Base-by-base conservation (phyloP, 2,329 filamentous ascomycete genomes). In the Coleophoma crateriformis region DNA sequence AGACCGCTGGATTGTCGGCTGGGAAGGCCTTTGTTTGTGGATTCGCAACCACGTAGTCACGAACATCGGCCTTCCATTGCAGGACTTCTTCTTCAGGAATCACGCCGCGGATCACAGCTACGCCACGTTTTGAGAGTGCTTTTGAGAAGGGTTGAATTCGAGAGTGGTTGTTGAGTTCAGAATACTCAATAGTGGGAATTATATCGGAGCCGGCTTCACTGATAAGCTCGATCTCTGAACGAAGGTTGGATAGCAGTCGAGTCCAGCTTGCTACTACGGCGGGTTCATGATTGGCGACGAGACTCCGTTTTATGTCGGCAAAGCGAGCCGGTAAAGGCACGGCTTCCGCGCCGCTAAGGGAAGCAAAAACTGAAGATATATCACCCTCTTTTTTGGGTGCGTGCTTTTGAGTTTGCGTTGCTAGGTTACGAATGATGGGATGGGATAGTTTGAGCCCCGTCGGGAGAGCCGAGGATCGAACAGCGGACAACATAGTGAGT, bases 1-100 rank as follows among this genome's bases (percentile, higher is more conserved):
- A 88, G 6, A 90, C 85, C 41, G 87, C 82, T 0, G 85, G 85
- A 39, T 83, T 75, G 42, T 84, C 70, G 0, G 75, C 66, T 0
- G 85, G 87, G 54, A 88, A 90, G 2, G 81, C 85, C 70, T 71
- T 75, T 3, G 81, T 84, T 3, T 69, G 70, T 0, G 81, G 77
- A 60, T 90, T 90, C 47, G 74, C 74, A 12, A 67, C 68, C 7
- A 88, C 77, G 57, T 90, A 90, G 7, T 79, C 77, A 54, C 82
- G 77, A 6, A 85, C 69, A 51, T 84, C 75, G 8, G 71, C 71
- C 67, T 90, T 90, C 58, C 82, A 87, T 1, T 69, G 72, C 44
- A 85, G 68, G 0, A 85, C 86, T 62, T 85, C 78, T 1, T 70
- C 65, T 56, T 81, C 76, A 0, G 82, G 77, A 13, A 90, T 66